Evolutionary conservation across 257 asterid genomes (phyloP), one percentile per base, ranked within the genome.

Genomic region (Forsythia viridissima): DNA sequence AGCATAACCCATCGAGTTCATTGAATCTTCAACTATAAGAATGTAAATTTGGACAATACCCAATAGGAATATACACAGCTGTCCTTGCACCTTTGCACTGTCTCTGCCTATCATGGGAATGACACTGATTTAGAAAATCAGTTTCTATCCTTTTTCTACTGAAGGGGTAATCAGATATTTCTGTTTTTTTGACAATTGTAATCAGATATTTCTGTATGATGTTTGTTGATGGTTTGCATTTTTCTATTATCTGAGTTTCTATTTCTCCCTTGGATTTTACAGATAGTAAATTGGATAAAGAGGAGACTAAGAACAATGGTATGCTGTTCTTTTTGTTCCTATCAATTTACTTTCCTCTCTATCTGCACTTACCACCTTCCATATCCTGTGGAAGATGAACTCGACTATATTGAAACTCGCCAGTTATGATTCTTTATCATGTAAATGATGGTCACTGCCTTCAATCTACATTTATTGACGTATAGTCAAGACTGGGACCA

Each of bases 261-360:
- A 38, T 72, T 70, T 41, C 48, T 79, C 36, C 70, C 72, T n/a
- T 82, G 87, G 75, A 72, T 40, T 85, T 76, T 82, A 72, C 89
- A 87, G 94, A 89, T 80, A 82, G 87, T 69, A 86, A 89, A 87
- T 86, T 85, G 81, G 97, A 92, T 76, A 92, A 90, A 79, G 95
- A 89, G 81, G 97, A 90, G 80, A 80, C 82, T 34, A 89, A 87
- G 80, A 79, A 77, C 80, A 80, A 77, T 44, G 91, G 97, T 89
- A 90, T 77, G 82, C n/a, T 74, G 30, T 74, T 82, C 73, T 41
- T 20, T 41, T 70, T 1, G 51, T 76, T 80, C 71, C 52, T 61
- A 18, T 63, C 70, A 63, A 4, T 63, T 24, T 74, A 7, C 6
- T 70, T 71, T 68, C 80, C 43, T 75, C 73, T 55, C 63, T 20